Percentiles rank a stretch among this genome's conserved stretches.
Evolutionary conservation across 2,329 filamentous ascomycete genomes (phyloP).

Genomic region (Sclerotinia trifoliorum): DNA sequence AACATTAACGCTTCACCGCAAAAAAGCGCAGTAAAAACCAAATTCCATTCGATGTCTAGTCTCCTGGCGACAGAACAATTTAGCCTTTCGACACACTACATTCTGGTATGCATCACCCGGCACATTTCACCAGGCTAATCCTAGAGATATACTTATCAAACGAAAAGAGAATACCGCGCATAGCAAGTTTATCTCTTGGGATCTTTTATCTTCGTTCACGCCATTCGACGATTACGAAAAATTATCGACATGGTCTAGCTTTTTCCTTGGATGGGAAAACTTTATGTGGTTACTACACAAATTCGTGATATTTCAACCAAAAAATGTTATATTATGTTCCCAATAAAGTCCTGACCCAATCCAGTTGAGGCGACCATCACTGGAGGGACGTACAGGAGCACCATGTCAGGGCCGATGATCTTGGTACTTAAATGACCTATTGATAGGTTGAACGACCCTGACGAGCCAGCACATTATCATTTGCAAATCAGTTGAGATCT

Average conservation of each 20-base stretch:
- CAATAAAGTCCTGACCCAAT: too few species aligned
- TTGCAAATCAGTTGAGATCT: neutral
- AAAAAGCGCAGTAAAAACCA: neutral
- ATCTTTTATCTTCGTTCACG: too few species aligned
- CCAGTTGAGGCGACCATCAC: neutral
- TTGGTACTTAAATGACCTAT: neutral
- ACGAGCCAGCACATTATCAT: neutral
- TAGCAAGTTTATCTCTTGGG: neutral
- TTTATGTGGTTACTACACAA: neutral
- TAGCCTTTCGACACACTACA: neutral
- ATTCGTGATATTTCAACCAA: neutral
- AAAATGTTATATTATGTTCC: neutral
- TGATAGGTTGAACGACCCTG: neutral
- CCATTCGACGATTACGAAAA: neutral
- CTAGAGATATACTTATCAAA: neutral
- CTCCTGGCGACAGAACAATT: neutral
- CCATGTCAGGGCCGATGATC: neutral
- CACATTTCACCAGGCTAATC: neutral
- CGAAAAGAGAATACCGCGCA: neutral
- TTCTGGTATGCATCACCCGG: neutral
- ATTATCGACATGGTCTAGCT: neutral
- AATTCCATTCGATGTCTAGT: neutral
- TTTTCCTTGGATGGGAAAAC: conserved; percentile 1
- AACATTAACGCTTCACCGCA: neutral
- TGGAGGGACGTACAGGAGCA: neutral